Evolutionary conservation across 805 yeast genomes (phyloP).

Genomic region (Candida maesae): DNA sequence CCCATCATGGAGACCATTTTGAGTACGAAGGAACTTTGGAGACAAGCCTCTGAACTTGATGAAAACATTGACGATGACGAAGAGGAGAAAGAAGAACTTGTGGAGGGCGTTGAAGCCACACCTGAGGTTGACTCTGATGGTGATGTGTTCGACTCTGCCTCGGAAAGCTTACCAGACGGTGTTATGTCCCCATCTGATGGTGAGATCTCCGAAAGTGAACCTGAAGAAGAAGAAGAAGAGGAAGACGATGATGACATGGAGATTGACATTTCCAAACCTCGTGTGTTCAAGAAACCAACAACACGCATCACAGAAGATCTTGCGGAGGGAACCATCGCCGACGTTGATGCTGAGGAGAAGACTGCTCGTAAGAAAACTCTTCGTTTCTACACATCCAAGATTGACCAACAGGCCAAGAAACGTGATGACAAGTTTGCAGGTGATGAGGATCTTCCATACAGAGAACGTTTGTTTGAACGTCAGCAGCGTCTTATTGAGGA

Average conservation of each 20-base stretch:
- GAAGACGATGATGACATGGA: slow-evolving; percentile 32
- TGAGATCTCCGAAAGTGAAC: slow-evolving; percentile 16
- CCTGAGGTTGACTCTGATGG: slow-evolving; percentile 15
- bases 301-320: slow-evolving; percentile 45
- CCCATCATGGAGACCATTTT: slow-evolving; percentile 86
- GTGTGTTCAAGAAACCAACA: slow-evolving; percentile 42
- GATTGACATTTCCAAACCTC: slow-evolving; percentile 49
- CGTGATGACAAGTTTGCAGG: slow-evolving; percentile 62
- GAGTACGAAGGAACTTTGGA: slow-evolving; percentile 83
- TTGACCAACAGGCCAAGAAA: slow-evolving; percentile 76
- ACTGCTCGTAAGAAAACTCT: slow-evolving; percentile 72
- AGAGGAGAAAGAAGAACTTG: slow-evolving; percentile 22
- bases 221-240: slow-evolving; percentile 6
- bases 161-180: slow-evolving; percentile 15
- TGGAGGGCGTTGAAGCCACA: slow-evolving; percentile 13
- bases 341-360: slow-evolving; percentile 84
- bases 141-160: slow-evolving; percentile 18
- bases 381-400: slow-evolving; percentile 95
- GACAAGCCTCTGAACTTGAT: slow-evolving; percentile 64
- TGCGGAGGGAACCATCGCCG: slow-evolving; percentile 71
- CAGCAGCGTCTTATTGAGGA: slow-evolving; percentile 84
- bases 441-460: slow-evolving; percentile 88
- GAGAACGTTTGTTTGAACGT: slow-evolving; percentile 85
- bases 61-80: slow-evolving; percentile 17
- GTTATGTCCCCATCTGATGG: slow-evolving; percentile 16